Evolutionary conservation across 2,329 filamentous ascomycete species (phyloP).

Genomic region (Diaporthe humulicola): DNA sequence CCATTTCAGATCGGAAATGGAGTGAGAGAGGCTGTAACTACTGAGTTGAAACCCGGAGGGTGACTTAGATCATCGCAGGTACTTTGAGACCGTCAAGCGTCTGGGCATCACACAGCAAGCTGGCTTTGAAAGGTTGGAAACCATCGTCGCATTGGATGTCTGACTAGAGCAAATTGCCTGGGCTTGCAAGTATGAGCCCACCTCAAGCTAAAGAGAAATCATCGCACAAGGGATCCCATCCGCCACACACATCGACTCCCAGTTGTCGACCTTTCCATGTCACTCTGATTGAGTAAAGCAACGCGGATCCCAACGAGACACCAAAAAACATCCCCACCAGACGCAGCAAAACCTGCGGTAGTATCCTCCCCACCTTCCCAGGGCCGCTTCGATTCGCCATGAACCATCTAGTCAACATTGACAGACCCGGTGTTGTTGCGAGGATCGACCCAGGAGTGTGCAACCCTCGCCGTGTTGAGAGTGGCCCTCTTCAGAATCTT

Average conservation of each 20-base stretch:
- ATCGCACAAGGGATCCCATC: not conserved
- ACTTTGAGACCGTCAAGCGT: no score
- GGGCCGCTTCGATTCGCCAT: not conserved
- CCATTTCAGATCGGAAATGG: no score
- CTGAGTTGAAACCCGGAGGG: no score
- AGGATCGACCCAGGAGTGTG: slow-evolving; percentile 3
- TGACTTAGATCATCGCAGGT: no score
- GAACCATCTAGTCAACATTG: not conserved
- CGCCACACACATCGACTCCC: not conserved
- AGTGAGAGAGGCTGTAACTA: no score
- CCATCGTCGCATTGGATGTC: not conserved
- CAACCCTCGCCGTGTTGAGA: not conserved
- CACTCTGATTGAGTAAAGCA: not conserved
- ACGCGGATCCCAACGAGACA: not conserved
- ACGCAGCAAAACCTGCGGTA: no score
- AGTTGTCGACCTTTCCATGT: not conserved
- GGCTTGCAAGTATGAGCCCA: not conserved
- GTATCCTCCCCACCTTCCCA: not conserved
- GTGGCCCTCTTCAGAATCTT: not conserved
- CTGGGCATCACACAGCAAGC: not conserved
- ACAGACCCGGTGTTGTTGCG: not conserved
- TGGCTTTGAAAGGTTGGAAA: not conserved
- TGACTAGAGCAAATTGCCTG: not conserved
- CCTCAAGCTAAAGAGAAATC: not conserved
- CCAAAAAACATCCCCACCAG: not conserved